Base-by-base conservation (phyloP, 75 land plant genomes). In the Sequoiadendron giganteum region DNA sequence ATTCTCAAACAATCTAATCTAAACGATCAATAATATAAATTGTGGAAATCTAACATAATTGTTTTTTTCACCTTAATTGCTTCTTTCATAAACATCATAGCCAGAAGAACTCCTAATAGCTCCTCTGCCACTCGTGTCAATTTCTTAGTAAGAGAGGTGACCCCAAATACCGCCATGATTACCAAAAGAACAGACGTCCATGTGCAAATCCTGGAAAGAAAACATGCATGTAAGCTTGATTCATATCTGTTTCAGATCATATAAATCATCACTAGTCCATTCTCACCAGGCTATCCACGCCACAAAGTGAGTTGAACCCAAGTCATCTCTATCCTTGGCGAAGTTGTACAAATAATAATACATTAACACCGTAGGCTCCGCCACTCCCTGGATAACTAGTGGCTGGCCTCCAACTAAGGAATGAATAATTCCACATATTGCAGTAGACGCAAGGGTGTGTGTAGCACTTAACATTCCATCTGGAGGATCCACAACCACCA, bases 321-420 rank as follows among this genome's bases (percentile, higher is more conserved):
- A 15, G 14, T 86, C 86, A 6, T 40, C 19, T 85, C 86, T 83
- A 45, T 82, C 80, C 86, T 90, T 92, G 19, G 92, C 92, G 45
- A 92, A 92, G 21, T 83, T 55, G 80, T 85, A 92, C 92, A 92
- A 49, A 61, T 90, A 92, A 1, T 77, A 88, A 43, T 90, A 92
- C 90, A 92, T 88, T 30, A 92, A 49, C 3, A 89, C 92, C 13
- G 93, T 92, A 13, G 93, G 93, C 77, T 92, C 93, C 1, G 93
- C 92, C 43, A 92, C 92, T 38, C 93, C 93, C 3, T 90, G 85
- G 38, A 90, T 87, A 3, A 92, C 87, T 1, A 92, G 55, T 9
- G 93, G 92, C 73, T 92, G 92, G 34, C 92, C 93, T 54, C 93
- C 93, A n/a, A 92, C 30, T 16, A 92, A 1, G 10, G 93, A 92